Conservation (phyloP, 345 rosid species). For the Acer saccharum region DNA sequence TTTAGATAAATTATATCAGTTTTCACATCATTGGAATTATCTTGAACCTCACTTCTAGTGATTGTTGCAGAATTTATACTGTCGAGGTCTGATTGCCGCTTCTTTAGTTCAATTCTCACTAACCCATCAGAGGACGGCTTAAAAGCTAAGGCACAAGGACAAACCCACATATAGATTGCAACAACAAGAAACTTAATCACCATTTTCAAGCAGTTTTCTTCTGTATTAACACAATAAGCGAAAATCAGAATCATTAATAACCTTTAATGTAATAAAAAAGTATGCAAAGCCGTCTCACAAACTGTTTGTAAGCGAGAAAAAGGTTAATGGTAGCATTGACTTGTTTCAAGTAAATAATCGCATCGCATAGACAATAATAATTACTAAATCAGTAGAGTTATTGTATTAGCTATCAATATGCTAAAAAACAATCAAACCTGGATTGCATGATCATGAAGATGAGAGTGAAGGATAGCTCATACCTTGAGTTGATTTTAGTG, state of each 20-base stretch:
- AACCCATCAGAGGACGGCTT: constrained; percentile 29
- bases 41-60: constrained; percentile 1
- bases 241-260: no score
- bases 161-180: constrained; percentile 34
- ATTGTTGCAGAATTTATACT: constrained; percentile 34
- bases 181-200: constrained; percentile 29
- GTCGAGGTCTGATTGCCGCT: constrained; percentile 35
- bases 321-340: neutral
- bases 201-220: constrained; percentile 19
- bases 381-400: neutral
- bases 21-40: constrained; percentile 8
- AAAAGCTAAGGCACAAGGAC: constrained; percentile 25
- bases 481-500: neutral
- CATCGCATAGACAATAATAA: neutral
- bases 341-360: neutral
- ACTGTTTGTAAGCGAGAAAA: neutral
- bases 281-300: neutral
- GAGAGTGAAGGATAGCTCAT: neutral
- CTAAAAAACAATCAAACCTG: neutral
- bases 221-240: neutral
- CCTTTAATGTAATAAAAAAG: neutral
- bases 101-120: constrained; percentile 44
- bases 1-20: constrained; percentile 46
- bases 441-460: neutral
- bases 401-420: neutral